Evolutionary conservation across 2,329 filamentous ascomycete genomes (phyloP), one percentile per base, ranked within the genome.

Genomic region (Neospermospora avenae): DNA sequence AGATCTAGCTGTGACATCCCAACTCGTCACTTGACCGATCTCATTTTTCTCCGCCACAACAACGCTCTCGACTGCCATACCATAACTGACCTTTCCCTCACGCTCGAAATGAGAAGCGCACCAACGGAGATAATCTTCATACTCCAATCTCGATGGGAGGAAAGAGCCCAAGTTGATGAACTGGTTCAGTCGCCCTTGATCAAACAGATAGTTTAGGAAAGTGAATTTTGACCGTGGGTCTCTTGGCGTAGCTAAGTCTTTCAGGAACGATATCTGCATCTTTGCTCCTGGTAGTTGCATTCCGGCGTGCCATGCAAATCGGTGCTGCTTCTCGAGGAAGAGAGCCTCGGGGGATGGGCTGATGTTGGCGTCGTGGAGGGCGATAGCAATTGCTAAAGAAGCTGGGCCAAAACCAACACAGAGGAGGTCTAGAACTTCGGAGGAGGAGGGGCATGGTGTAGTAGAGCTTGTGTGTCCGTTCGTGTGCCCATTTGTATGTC

Each of bases 261-360:
- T 98, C 77, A 98, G 84, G 78, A 96, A 98, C 11, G 91, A 96
- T 68, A 98, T 98, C 73, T 98, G 93, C 93, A 98, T 98, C 77
- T 89, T 92, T 55, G 93, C 90, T 4, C 92, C 93, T 0, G 92
- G 91, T 3, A 98, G 83, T 61, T 97, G 85, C 93, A 98, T 98
- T 61, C 93, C 93, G 0, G 91, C 87, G 75, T 98, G 93, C 93
- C 93, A 98, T 60, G 89, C 85, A 72, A 98, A 98, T 48, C 81
- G 78, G 35, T 80, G 71, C 75, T 98, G 93, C 74, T 90, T 89
- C 78, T 98, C 93, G 25, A 98, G 76, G 75, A 97, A 98, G 48
- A 90, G 82, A 3, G 96, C 86, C 72, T 89, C 91, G 52, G 91
- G 89, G 70, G 58, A 46, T 44, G 75, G 69, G 60, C 79, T 75